Evolutionary conservation across 768 basidiomycete genomes (phyloP).

Genomic region (Mycena alexandri): DNA sequence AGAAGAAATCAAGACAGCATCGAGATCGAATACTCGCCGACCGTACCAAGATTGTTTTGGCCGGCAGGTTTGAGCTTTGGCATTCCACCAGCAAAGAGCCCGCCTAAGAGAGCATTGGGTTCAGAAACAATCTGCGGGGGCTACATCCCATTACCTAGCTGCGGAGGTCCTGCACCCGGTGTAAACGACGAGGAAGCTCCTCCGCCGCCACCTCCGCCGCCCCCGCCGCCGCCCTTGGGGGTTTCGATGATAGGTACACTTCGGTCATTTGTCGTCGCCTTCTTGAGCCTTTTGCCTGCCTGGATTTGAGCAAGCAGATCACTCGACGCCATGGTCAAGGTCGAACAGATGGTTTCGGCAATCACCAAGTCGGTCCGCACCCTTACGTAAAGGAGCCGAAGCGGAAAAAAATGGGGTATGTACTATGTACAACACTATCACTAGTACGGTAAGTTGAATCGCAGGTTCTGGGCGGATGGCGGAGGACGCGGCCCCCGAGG

Average conservation of each 20-base stretch:
- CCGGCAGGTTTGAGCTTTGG: conserved; percentile 91
- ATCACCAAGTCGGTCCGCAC: no score
- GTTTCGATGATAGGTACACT: conserved; percentile 75
- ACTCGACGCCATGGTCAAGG: conserved; percentile 71
- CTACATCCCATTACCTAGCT: conserved; percentile 63
- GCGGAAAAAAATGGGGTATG: background rate
- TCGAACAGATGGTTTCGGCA: background rate
- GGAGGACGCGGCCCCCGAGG: conserved; percentile 36
- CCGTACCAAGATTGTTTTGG: conserved; percentile 66
- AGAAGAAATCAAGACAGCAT: conserved; percentile 23
- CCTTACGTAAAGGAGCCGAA: no score
- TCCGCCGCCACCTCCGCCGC: conserved; percentile 54
- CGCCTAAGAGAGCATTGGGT: conserved; percentile 40
- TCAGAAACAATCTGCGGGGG: conserved; percentile 28
- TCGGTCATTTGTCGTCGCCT: conserved; percentile 85
- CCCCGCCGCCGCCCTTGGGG: conserved; percentile 57
- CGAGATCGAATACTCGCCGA: conserved; percentile 21
- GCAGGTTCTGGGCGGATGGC: conserved; percentile 30
- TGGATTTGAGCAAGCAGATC: conserved; percentile 88
- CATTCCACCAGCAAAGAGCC: conserved; percentile 91
- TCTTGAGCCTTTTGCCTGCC: conserved; percentile 85
- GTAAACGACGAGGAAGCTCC: conserved; percentile 43
- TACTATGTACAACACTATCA: background rate
- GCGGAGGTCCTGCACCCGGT: conserved; percentile 71
- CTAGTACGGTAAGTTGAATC: conserved; percentile 21